phyloP scores from a whole-genome alignment of 2,329 filamentous ascomycete genomes.

The Bipolaris bicolor region DNA sequence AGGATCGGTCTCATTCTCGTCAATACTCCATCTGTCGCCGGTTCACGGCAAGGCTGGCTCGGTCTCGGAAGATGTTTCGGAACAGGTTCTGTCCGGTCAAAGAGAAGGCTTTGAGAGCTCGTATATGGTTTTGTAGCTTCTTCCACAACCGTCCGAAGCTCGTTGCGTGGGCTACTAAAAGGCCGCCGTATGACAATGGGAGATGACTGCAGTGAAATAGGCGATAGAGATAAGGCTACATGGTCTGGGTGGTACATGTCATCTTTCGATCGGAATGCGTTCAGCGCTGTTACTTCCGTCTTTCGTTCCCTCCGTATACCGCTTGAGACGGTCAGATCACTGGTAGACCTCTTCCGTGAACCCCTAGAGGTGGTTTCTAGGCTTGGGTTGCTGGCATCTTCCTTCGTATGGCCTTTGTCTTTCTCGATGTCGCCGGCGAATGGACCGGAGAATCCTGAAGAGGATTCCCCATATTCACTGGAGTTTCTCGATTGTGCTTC shows the following conservation, averaged over 20 bases:
- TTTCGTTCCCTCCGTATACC: background rate
- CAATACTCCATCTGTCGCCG: conserved; percentile 5
- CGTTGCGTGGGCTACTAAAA: conserved; percentile 18
- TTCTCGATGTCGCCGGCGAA: background rate
- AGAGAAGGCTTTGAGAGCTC: conserved; percentile 1
- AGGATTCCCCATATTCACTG: background rate
- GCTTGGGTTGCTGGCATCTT: background rate
- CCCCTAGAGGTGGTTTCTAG: background rate
- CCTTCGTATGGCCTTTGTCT: background rate
- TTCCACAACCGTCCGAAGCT: conserved; percentile 13
- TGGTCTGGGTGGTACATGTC: background rate
- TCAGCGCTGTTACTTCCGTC: conserved; percentile 1
- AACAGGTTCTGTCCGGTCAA: conserved; percentile 1
- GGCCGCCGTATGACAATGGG: conserved; percentile 9
- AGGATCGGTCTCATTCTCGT: conserved; percentile 6
- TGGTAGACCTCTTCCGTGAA: conserved; percentile 4
- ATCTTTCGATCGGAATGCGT: conserved; percentile 1
- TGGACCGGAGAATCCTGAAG: background rate
- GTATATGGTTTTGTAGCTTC: conserved; percentile 15
- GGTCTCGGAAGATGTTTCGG: background rate
- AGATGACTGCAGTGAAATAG: background rate
- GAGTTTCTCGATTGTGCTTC: background rate
- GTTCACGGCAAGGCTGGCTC: conserved; percentile 4
- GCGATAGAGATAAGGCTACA: background rate
- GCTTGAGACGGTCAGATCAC: conserved; percentile 1